phyloP scores from a whole-genome alignment of 164 flowering plant genomes.

The Vitis cinerea region DNA sequence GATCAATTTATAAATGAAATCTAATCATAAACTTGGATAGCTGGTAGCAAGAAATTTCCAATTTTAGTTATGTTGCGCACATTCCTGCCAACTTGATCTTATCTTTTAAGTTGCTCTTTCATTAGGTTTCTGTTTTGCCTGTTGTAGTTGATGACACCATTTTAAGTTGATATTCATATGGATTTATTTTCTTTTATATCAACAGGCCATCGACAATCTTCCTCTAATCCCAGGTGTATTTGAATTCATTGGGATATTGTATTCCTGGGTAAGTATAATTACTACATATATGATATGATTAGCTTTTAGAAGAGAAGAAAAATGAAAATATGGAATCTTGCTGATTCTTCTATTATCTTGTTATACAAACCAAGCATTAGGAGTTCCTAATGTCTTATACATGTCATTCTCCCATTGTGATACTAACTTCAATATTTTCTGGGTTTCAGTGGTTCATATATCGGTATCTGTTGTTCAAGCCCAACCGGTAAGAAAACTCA shows the following conservation, averaged over 20 bases:
- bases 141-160: neutral
- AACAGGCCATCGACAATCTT: conserved; percentile 80
- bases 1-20: neutral
- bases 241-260: conserved; percentile 76
- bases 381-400: neutral
- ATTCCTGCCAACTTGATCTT: neutral
- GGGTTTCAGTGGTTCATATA: conserved; percentile 83
- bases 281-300: neutral
- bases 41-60: neutral
- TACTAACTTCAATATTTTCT: conserved; percentile 7
- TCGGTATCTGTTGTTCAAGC: conserved; percentile 88
- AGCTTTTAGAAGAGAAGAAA: neutral
- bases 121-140: neutral
- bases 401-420: neutral
- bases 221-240: conserved; percentile 67
- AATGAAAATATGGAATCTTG: neutral
- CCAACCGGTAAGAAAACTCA: conserved; percentile 57
- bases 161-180: neutral
- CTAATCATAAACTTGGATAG: neutral
- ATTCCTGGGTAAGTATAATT: conserved; percentile 59
- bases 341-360: neutral
- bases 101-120: too few species aligned
- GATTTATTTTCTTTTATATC: neutral
- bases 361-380: neutral
- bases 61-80: neutral